These are phyloP conservation scores for Lasiosphaeris hirsuta DNA, from an alignment of 495 filamentous ascomycete species.

Conservation along the genomic window DNA sequence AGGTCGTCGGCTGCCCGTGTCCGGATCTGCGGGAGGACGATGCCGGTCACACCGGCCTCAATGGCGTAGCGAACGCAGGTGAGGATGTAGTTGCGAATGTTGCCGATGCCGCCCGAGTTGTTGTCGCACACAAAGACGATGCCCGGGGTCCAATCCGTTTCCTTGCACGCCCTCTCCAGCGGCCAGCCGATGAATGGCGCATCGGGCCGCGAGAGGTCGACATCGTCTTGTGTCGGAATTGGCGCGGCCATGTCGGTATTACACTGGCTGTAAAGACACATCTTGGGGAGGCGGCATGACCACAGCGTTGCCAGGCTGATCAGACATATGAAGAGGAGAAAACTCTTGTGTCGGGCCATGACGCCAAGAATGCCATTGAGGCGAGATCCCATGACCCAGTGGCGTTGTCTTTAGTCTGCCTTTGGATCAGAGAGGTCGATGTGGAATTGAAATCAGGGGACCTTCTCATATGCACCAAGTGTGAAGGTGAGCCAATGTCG, in stretches of 20 bases:
- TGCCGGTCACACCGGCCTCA: conserved; percentile 44
- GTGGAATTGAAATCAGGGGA: not conserved
- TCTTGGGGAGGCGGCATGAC: conserved; percentile 21
- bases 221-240: not conserved
- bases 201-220: conserved; percentile 36
- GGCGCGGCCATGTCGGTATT: not conserved
- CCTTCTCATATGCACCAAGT: not conserved
- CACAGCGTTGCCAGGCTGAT: conserved; percentile 24
- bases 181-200: conserved; percentile 47
- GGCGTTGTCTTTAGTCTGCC: not conserved
- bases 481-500: not conserved
- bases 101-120: conserved; percentile 51
- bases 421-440: not conserved
- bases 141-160: conserved; percentile 35
- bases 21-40: conserved; percentile 45
- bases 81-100: conserved; percentile 52
- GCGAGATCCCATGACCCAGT: conserved; percentile 3
- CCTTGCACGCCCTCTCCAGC: conserved; percentile 42
- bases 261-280: conserved; percentile 17
- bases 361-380: not conserved
- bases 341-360: conserved; percentile 15
- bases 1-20: conserved; percentile 30
- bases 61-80: conserved; percentile 49
- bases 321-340: conserved; percentile 17
- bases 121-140: conserved; percentile 48